phyloP scores from a whole-genome alignment of 441 rosid genomes.

The Populus trichocarpa region DNA sequence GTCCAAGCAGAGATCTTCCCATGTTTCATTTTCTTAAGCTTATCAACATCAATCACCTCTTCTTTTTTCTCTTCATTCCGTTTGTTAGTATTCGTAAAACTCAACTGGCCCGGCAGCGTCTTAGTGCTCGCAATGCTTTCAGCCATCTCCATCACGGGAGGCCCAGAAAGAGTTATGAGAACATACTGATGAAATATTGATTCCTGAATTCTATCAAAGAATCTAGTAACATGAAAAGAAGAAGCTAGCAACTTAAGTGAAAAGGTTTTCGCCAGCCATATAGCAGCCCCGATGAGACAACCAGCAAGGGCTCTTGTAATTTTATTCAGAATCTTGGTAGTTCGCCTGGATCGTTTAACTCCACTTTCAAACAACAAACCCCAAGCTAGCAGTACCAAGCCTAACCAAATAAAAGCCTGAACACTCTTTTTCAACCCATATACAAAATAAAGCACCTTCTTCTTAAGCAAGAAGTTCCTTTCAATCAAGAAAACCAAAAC shows the following conservation, averaged over 20 bases:
- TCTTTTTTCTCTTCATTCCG: slow-evolving; percentile 29
- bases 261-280: slow-evolving; percentile 42
- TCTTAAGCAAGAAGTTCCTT: slow-evolving; percentile 48
- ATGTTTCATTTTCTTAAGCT: slow-evolving; percentile 47
- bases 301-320: slow-evolving; percentile 44
- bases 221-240: slow-evolving; percentile 41
- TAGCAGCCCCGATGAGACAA: slow-evolving; percentile 36
- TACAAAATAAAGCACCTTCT: slow-evolving; percentile 57
- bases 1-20: slow-evolving; percentile 65
- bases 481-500: slow-evolving; percentile 43
- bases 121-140: slow-evolving; percentile 28
- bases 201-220: slow-evolving; percentile 54
- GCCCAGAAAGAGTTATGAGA: slow-evolving; percentile 40
- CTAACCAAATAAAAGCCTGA: slow-evolving; percentile 44
- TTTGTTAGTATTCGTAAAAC: slow-evolving; percentile 29
- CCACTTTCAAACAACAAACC: slow-evolving; percentile 43
- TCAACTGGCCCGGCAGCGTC: slow-evolving; percentile 35
- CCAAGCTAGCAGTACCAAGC: slow-evolving; percentile 56
- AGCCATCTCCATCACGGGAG: slow-evolving; percentile 42
- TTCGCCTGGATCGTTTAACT: slow-evolving; percentile 31
- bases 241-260: slow-evolving; percentile 41
- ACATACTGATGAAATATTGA: slow-evolving; percentile 50
- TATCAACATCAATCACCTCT: slow-evolving; percentile 55
- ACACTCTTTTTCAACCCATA: slow-evolving; percentile 48
- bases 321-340: slow-evolving; percentile 36